A percentile compares a stretch with the other conserved stretches of the same genome.
Evolutionary conservation across 208 protist genomes (phyloP).

Genomic region (Endotrypanum monterogeii): DNA sequence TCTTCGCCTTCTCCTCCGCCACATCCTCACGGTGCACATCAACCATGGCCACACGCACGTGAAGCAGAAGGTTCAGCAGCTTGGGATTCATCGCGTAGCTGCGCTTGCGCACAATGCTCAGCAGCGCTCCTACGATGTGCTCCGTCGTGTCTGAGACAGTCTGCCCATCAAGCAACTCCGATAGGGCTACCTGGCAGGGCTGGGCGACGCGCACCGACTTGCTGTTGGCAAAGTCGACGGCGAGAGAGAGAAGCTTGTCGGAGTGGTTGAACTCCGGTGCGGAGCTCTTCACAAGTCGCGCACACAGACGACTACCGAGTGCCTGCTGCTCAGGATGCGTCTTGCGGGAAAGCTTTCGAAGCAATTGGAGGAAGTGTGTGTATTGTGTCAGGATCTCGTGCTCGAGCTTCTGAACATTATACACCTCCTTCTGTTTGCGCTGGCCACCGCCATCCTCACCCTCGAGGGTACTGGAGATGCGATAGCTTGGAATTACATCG

Average conservation of each 20-base stretch:
- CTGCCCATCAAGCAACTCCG: slow-evolving; percentile 82
- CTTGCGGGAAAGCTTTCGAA: slow-evolving; percentile 84
- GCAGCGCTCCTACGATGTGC: slow-evolving; percentile 73
- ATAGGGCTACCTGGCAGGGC: slow-evolving; percentile 73
- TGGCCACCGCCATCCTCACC: slow-evolving; percentile 78
- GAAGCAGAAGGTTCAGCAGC: slow-evolving; percentile 84
- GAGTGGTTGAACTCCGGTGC: slow-evolving; percentile 89
- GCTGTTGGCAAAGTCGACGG: slow-evolving; percentile 87
- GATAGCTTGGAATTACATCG: slow-evolving; percentile 88
- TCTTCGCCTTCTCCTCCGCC: slow-evolving; percentile 91
- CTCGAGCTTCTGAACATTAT: slow-evolving; percentile 89
- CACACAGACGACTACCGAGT: slow-evolving; percentile 89
- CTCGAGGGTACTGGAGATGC: slow-evolving; percentile 83
- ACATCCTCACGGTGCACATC: slow-evolving; percentile 90
- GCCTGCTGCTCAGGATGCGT: slow-evolving; percentile 92
- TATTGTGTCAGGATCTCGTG: slow-evolving; percentile 92
- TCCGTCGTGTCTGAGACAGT: slow-evolving; percentile 89
- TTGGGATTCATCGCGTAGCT: slow-evolving; percentile 94
- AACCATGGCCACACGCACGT: slow-evolving; percentile 92
- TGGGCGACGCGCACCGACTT: slow-evolving; percentile 89
- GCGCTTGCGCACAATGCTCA: slow-evolving; percentile 89
- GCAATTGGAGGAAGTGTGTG: slow-evolving; percentile 92
- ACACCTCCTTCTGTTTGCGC: slow-evolving; percentile 92
- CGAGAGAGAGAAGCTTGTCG: slow-evolving; percentile 78
- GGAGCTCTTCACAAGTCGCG: slow-evolving; percentile 73